Evolutionary conservation across 805 yeast species (phyloP).

Genomic region (Metschnikowia santaceciliae): DNA sequence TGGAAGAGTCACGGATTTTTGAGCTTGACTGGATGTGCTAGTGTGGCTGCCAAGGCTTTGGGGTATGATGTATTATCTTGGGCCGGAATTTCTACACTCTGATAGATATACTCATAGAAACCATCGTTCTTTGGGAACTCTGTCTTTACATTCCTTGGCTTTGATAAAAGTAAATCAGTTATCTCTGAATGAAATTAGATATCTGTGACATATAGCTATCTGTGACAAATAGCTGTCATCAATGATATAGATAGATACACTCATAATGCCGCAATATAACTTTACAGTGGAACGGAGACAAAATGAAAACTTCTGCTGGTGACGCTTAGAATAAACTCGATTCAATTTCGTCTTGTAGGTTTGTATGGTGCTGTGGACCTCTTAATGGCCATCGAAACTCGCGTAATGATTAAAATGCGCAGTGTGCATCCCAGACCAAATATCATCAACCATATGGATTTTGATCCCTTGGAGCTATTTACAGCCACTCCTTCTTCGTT

Average conservation of each 20-base stretch:
- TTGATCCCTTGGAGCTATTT: constrained; percentile 41
- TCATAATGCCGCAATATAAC: too few species aligned
- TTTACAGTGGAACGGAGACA: neutral
- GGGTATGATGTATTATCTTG: neutral
- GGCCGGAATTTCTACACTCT: neutral
- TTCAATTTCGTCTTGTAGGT: neutral
- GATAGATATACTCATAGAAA: neutral
- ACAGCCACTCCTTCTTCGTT: constrained; percentile 22
- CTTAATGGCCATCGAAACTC: neutral
- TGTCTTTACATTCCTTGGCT: neutral
- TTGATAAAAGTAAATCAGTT: too few species aligned
- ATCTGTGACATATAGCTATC: too few species aligned
- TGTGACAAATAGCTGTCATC: too few species aligned
- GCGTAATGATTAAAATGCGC: constrained; percentile 1
- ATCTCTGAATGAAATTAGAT: too few species aligned
- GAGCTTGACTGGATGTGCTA: neutral
- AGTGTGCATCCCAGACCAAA: neutral
- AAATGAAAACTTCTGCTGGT: neutral
- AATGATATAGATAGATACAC: too few species aligned
- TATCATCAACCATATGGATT: constrained; percentile 25
- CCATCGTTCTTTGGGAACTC: neutral
- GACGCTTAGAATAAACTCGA: too few species aligned
- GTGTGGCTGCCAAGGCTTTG: neutral
- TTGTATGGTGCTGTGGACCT: neutral
- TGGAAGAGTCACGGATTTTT: constrained; percentile 95